Evolutionary conservation across 768 basidiomycete species (phyloP), one percentile per base, ranked within the genome.

Genomic region (Mycena indigotica): DNA sequence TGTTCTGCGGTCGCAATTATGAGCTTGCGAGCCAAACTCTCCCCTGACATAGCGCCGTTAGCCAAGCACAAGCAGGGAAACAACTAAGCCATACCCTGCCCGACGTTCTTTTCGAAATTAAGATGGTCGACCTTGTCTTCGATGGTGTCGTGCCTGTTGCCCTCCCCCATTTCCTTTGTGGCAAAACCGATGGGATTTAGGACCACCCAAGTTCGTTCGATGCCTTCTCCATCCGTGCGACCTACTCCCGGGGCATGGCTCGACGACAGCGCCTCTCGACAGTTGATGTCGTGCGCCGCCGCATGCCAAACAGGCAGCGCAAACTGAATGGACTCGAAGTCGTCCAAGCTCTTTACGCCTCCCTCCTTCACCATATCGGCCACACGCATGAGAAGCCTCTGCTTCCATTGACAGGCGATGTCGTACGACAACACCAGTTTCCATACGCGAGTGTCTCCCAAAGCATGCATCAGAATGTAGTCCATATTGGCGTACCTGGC

Each of bases 81-180:
- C 5, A 49, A 23, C 1, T 6, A 19, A 41, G 1, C 40, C 15
- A 48, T 28, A 61, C 60, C 55, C 32, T 53, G 29, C 0, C 49
- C 35, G 1, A 35, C 32, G 17, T 35, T 35, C 32, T 35, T 35
- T 17, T 35, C 32, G 17, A 35, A 35, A 17, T 35, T 63, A 1
- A 45, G 58, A 17, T 66, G 55, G 26, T 74, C 72, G 8, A 55
- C n/a, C 35, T 55, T 55, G 23, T 66, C 50, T 35, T 77, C 70
- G 1, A 78, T 26, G 0, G 68, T 66, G 24, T 73, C 71, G 5
- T 63, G 51, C 0, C 67, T 57, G 1, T 61, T 53, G 0, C 70
- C 69, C 0, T 66, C 62, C 0, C 68, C 67, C 73, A 72, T 76
- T 25, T 76, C 72, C 15, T 66, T 66, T 0, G 71, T 75, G 32